These are phyloP conservation scores for Termitomyces sp. DNA, from an alignment of 768 basidiomycete genomes.

Conservation along the genomic window DNA sequence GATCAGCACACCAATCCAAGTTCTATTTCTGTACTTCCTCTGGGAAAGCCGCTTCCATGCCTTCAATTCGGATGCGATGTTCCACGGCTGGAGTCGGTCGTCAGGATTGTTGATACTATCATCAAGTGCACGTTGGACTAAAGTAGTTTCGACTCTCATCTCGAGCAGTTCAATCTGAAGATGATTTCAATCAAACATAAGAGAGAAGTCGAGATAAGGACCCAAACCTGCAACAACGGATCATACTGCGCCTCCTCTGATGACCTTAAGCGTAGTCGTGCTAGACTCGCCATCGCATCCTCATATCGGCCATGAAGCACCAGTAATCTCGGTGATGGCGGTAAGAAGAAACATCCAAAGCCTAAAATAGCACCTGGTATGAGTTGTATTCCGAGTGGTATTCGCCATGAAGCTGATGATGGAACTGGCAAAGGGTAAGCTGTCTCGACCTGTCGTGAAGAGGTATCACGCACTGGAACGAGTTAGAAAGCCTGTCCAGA, in stretches of 20 bases:
- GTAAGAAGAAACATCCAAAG: slow-evolving; percentile 57
- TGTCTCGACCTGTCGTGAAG: neutral
- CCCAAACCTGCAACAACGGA: slow-evolving; percentile 46
- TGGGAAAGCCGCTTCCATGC: slow-evolving; percentile 61
- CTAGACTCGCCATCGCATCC: slow-evolving; percentile 59
- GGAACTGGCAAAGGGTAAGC: slow-evolving; percentile 38
- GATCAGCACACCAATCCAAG: slow-evolving; percentile 66
- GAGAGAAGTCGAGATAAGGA: slow-evolving; percentile 1
- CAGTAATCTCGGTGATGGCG: slow-evolving; percentile 61
- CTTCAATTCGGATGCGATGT: slow-evolving; percentile 32
- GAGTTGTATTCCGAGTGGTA: slow-evolving; percentile 72
- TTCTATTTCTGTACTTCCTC: slow-evolving; percentile 54
- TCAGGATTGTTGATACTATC: slow-evolving; percentile 17
- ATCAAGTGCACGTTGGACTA: slow-evolving; percentile 41
- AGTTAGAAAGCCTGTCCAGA: slow-evolving; percentile 80
- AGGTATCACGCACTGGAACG: slow-evolving; percentile 47
- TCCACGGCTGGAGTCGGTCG: slow-evolving; percentile 13
- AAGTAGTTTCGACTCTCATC: slow-evolving; percentile 65
- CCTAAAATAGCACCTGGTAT: slow-evolving; percentile 67
- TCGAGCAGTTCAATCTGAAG: slow-evolving; percentile 69
- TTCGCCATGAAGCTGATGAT: slow-evolving; percentile 70
- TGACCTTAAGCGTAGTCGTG: slow-evolving; percentile 50
- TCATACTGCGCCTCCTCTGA: slow-evolving; percentile 47
- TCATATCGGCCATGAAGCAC: slow-evolving; percentile 53
- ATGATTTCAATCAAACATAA: neutral